Evolutionary conservation across 140 eudicot genomes (phyloP).

Genomic region (Oenanthe javanica): DNA sequence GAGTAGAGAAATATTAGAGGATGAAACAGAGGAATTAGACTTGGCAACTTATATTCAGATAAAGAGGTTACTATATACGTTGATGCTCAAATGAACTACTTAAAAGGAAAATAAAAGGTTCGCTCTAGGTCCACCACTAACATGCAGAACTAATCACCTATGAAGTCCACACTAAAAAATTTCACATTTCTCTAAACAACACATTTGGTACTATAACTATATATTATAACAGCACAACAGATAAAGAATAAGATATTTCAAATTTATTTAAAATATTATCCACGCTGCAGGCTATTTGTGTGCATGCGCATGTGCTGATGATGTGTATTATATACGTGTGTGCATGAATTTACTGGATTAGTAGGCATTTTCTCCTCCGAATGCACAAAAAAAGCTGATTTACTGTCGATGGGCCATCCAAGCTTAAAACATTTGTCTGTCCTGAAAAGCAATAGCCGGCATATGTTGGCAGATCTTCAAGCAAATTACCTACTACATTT

Average conservation of each 20-base stretch:
- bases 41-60: not conserved
- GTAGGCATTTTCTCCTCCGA: constrained; percentile 37
- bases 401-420: constrained; percentile 94
- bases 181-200: not conserved
- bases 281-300: not conserved
- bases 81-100: not conserved
- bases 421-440: constrained; percentile 70
- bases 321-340: not conserved
- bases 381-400: constrained; percentile 72
- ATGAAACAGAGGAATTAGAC: not conserved
- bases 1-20: not conserved
- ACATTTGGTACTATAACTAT: not conserved
- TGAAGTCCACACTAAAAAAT: not conserved
- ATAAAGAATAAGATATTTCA: not conserved
- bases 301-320: not conserved
- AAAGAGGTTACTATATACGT: not conserved
- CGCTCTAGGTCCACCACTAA: not conserved
- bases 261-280: not conserved
- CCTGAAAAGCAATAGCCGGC: constrained; percentile 36
- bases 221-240: not conserved
- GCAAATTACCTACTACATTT: constrained; percentile 3
- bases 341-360: constrained; percentile 25
- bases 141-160: not conserved
- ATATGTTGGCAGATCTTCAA: constrained; percentile 6
- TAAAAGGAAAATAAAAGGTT: not conserved